A percentile compares a stretch with the other conserved stretches of the same genome.
phyloP scores from a whole-genome alignment of 208 protist species.

The Leishmania guyanensis region DNA sequence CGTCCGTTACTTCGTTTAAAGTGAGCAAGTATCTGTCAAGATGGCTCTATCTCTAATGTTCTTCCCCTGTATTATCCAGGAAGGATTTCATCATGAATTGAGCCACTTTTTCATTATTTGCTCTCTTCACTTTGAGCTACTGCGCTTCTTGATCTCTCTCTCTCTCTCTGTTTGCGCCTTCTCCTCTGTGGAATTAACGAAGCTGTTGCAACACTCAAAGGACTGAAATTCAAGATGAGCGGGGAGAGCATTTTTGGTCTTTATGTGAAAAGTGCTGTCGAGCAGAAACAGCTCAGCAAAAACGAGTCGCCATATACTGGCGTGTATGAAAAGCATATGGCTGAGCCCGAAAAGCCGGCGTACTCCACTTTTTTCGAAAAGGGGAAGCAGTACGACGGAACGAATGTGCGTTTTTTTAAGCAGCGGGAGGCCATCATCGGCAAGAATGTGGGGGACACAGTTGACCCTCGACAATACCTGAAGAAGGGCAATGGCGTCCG shows the following conservation, averaged over 20 bases:
- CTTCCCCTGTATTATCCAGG: neutral
- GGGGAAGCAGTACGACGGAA: slow-evolving; percentile 84
- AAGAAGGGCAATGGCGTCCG: slow-evolving; percentile 71
- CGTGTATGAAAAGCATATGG: slow-evolving; percentile 69
- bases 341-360: slow-evolving; percentile 63
- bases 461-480: slow-evolving; percentile 79
- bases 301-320: slow-evolving; percentile 54
- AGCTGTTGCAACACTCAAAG: neutral
- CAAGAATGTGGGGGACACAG: slow-evolving; percentile 59
- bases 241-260: slow-evolving; percentile 69
- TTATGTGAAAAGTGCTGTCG: slow-evolving; percentile 22
- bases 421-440: slow-evolving; percentile 84
- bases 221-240: slow-evolving; percentile 40
- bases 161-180: slow-evolving; percentile 2
- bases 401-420: slow-evolving; percentile 80
- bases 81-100: neutral
- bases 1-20: neutral
- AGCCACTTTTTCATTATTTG: neutral
- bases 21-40: neutral
- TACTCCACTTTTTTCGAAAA: slow-evolving; percentile 89
- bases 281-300: slow-evolving; percentile 26
- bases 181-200: neutral
- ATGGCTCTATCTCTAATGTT: slow-evolving; percentile 3
- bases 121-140: neutral
- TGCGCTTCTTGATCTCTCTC: neutral